phyloP scores from a whole-genome alignment of 2,329 filamentous ascomycete species.

The Grosmannia serpens region DNA sequence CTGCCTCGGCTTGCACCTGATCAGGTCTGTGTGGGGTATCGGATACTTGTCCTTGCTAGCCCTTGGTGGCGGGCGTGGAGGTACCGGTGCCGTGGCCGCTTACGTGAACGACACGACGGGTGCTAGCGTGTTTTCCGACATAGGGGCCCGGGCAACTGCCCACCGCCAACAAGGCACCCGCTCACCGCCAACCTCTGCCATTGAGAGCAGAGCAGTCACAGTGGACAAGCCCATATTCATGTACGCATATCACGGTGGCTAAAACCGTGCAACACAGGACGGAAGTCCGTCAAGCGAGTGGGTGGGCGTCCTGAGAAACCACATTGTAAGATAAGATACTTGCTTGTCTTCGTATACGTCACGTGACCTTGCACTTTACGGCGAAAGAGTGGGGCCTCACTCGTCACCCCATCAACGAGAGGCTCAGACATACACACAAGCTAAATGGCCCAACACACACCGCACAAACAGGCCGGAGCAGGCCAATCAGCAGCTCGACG shows the following conservation, averaged over 20 bases:
- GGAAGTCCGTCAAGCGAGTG: no score
- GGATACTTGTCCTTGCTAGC: neutral
- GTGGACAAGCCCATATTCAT: no score
- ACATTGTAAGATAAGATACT: no score
- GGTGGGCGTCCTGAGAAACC: no score
- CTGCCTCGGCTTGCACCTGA: constrained; percentile 9
- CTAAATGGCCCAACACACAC: neutral
- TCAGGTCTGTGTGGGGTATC: neutral
- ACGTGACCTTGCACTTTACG: neutral
- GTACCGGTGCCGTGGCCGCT: no score
- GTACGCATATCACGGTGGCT: no score
- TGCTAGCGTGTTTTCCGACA: neutral
- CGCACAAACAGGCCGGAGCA: neutral
- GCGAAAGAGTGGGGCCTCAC: neutral
- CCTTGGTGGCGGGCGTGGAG: no score
- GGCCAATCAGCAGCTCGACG: neutral
- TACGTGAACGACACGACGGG: no score
- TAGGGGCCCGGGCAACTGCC: neutral
- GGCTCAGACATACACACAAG: neutral
- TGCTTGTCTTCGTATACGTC: neutral
- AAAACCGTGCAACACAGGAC: no score
- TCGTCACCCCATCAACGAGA: constrained; percentile 4
- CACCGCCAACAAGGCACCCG: no score
- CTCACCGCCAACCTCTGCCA: no score
- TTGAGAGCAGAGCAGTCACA: no score